Conservation (phyloP, 2,329 filamentous ascomycete species). For the Penicillium sp. region DNA sequence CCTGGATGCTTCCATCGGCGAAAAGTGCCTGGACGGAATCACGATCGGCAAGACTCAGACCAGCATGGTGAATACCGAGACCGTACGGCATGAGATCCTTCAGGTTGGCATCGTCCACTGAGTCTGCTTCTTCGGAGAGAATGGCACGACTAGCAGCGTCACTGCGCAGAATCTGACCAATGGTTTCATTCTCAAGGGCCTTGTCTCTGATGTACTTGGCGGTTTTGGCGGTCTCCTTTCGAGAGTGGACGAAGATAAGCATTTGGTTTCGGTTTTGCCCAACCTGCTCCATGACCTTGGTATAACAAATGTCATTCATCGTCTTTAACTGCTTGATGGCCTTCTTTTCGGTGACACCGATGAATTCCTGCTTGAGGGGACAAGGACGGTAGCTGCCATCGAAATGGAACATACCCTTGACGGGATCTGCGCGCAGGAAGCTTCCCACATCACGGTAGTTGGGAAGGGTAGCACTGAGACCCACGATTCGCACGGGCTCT, state of each 20-base stretch:
- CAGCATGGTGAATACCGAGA: slow-evolving; percentile 97
- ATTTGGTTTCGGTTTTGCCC: slow-evolving; percentile 93
- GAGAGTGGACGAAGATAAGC: slow-evolving; percentile 97
- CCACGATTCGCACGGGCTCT: slow-evolving; percentile 86
- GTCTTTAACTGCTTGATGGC: slow-evolving; percentile 98
- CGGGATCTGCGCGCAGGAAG: slow-evolving; percentile 84
- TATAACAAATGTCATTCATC: slow-evolving; percentile 99
- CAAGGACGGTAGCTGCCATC: slow-evolving; percentile 92
- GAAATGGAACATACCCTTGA: slow-evolving; percentile 91
- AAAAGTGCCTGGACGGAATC: slow-evolving; percentile 95
- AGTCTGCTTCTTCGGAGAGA: slow-evolving; percentile 77
- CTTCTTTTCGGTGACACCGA: slow-evolving; percentile 96
- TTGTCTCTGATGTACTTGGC: slow-evolving; percentile 95
- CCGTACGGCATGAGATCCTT: slow-evolving; percentile 95
- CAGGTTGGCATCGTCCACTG: slow-evolving; percentile 79
- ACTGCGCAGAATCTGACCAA: slow-evolving; percentile 89
- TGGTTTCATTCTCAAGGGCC: slow-evolving; percentile 93
- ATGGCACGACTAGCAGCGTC: slow-evolving; percentile 91
- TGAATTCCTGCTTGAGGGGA: slow-evolving; percentile 92
- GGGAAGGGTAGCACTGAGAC: slow-evolving; percentile 89
- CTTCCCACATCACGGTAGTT: slow-evolving; percentile 96
- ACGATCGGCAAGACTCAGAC: slow-evolving; percentile 93
- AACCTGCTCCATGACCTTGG: slow-evolving; percentile 94
- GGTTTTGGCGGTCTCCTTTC: slow-evolving; percentile 97
- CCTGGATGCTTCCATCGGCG: slow-evolving; percentile 84